Base-by-base conservation (phyloP, 345 rosid species). In the Ceriops decandra region DNA sequence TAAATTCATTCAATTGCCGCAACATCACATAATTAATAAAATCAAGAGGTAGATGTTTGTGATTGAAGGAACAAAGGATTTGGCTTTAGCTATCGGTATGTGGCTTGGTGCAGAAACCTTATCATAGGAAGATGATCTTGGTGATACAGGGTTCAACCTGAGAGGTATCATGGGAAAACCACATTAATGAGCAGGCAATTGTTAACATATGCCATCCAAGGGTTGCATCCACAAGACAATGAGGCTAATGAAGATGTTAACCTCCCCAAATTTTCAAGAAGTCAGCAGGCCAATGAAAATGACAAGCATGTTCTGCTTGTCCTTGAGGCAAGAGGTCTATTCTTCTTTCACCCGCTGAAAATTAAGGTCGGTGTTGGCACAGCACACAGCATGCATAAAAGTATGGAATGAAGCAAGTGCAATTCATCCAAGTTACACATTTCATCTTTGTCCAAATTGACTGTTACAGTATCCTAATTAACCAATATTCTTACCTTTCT, bases 401-500 rank as follows among this genome's bases (percentile, higher is more conserved):
- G 53, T 13, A 42, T 42, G 49, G 17, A 26, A 61, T n/a, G 17
- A 15, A 24, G 26, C 56, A 52, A 33, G 27, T 15, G 11, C 21
- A 62, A 19, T 35, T 19, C 57, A 52, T 16, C 16, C 52, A 15
- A 62, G 57, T 68, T 22, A 49, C 16, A 22, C 38, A 17, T 52
- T 62, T 16, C 26, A 56, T 6, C 9, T 19, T 38, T 32, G 3
- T 15, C 20, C 1, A 8, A 58, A 27, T n/a, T 6, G 8, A 9
- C 38, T 13, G 30, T 52, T 16, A 59, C 52, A 24, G 42, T 32
- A 6, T 33, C 8, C 36, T 7, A 33, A 33, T 33, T 33, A 7
- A 33, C 24, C 35, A 49, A 66, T 52, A 28, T 27, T 10, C 27
- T 59, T 60, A 91, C 99, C 99, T 85, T 77, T 82, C 62, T 65